Evolutionary conservation across 768 basidiomycete species (phyloP).

Genomic region (Xerocomus spinulosus): DNA sequence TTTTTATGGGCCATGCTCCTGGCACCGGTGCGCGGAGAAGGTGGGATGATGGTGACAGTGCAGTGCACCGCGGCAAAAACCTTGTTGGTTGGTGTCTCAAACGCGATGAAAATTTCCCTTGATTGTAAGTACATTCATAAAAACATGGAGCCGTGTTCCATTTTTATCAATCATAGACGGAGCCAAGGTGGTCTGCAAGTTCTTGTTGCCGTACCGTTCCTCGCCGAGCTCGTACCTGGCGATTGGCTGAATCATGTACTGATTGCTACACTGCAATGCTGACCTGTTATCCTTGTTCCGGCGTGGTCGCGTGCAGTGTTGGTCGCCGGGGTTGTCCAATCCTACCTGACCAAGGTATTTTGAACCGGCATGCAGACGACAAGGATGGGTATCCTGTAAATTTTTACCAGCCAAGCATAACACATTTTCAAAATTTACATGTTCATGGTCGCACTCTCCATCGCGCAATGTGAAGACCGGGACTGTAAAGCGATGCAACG

Average conservation of each 20-base stretch:
- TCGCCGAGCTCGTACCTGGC: constrained; percentile 1
- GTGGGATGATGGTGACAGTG: constrained; percentile 5
- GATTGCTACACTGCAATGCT: not conserved
- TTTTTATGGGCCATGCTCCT: constrained; percentile 1
- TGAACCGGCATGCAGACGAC: too few relatives aligned
- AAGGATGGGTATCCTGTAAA: too few relatives aligned
- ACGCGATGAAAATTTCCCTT: not conserved
- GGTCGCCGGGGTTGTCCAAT: not conserved
- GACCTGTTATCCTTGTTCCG: not conserved
- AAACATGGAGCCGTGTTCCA: not conserved
- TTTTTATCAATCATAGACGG: constrained; percentile 3
- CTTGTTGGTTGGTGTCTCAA: not conserved
- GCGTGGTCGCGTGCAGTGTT: not conserved
- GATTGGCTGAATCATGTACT: not conserved
- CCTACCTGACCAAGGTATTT: too few relatives aligned
- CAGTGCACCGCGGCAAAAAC: constrained; percentile 4
- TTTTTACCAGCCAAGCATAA: too few relatives aligned
- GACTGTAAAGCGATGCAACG: too few relatives aligned
- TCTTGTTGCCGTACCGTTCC: constrained; percentile 2
- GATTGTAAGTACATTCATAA: constrained; percentile 6
- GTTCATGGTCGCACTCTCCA: too few relatives aligned
- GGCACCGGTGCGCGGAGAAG: constrained; percentile 15
- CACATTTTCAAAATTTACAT: too few relatives aligned
- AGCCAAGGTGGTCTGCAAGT: not conserved
- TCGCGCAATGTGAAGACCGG: too few relatives aligned